Base-by-base conservation (phyloP, 345 rosid species). In the Barbarea vulgaris region DNA sequence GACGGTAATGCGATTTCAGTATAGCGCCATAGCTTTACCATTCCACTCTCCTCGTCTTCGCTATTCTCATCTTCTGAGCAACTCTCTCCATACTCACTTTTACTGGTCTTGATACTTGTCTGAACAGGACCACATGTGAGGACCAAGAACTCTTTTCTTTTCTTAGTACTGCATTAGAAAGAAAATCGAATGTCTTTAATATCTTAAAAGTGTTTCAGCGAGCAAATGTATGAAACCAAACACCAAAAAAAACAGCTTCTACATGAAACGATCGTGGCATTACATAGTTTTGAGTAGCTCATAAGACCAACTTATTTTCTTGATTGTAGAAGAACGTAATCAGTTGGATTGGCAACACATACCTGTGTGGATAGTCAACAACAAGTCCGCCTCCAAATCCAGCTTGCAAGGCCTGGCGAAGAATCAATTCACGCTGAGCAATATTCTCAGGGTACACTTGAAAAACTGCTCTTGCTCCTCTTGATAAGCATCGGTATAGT, bases 361-460 rank as follows among this genome's bases (percentile, higher is more conserved):
- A 95, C 97, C 99, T 95, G 81, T 87, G 97, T 2, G 99, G 99
- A 76, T 69, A 95, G 72, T 95, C 98, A 33, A 92, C 86, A 69
- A 95, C 97, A 55, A 95, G 88, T 18, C 97, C 97, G 51, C 99
- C 97, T 28, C 96, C 87, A 79, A 95, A 95, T 55, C 97, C 97
- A 81, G 97, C 88, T 47, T 86, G 90, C 86, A 90, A 87, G 9
- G 99, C 98, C 24, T 86, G 86, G 62, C 82, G 81, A 78, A 95
- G 77, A 75, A 95, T 89, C 80, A 95, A 71, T 84, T 90, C 95
- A 37, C 88, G 93, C 76, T 91, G 98, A 36, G 91, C 88, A 25
- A 83, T 22, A 73, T 83, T 91, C 82, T 90, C 97, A 56, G 98
- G 96, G 77, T 91, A 94, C 61, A 94, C 81, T 81, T 90, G 98